Evolutionary conservation across 306 rosid genomes (phyloP), one percentile per base, ranked within the genome.

Genomic region (Geum urbanum): DNA sequence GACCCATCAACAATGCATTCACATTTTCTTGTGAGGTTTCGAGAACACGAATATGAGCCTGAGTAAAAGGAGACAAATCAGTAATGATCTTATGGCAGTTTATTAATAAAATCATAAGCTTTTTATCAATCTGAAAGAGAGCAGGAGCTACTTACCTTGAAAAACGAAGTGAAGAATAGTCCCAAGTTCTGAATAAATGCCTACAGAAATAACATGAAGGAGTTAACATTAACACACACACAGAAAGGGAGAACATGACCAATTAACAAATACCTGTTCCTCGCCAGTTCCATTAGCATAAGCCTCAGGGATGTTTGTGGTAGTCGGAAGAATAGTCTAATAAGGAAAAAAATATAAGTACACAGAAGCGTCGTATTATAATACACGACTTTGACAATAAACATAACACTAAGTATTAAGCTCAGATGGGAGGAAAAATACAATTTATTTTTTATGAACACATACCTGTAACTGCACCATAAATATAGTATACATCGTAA

Each of bases 181-280:
- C 96, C 99, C 82, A 95, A 78, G 67, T 95, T 95, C 85, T 95
- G 99, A 71, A 91, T 91, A 81, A 91, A 95, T 58, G 87, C 96
- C 99, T 95, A 79, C 52, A 63, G 49, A 63, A 71, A 51, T 37
- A 79, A 56, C 51, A 72, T 49, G 48, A 16, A 45, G 22, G 9
- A 55, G 58, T 24, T n/a, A 55, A 58, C n/a, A 54, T 22, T 66
- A 53, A 16, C 22, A 71, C 7, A 27, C 51, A 74, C 73, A 46
- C 55, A 66, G n/a, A 68, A 1, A 2, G 5, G 12, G 3, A 44
- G 64, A 35, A 18, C 9, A 11, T 8, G 49, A 57, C 32, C 64
- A 63, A 55, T 1, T 59, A 44, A 69, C 64, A 71, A 50, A 75
- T 60, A 91, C 99, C 85, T 95, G 99, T 56, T 95, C 99, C 80